Evolutionary conservation across 306 rosid species (phyloP).

Genomic region (Betula pendula): DNA sequence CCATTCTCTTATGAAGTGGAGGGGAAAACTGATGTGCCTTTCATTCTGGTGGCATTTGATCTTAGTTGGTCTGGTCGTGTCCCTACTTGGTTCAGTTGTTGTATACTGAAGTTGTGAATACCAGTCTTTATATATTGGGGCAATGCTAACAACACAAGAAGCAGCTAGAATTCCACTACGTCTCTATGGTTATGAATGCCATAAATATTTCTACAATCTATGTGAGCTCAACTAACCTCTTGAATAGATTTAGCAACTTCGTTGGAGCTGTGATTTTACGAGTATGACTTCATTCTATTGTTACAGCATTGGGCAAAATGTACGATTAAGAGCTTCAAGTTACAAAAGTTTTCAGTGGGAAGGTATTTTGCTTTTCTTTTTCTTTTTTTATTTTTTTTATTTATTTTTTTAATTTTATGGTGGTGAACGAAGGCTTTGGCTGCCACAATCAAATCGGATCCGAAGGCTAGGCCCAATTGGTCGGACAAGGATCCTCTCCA

Average conservation of each 20-base stretch:
- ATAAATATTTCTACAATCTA: neutral
- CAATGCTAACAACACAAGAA: neutral
- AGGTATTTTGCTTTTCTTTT: no score
- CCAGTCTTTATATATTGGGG: neutral
- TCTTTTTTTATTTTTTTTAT: neutral
- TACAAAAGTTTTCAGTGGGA: neutral
- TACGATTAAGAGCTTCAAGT: neutral
- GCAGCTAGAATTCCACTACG: neutral
- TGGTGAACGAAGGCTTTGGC: no score
- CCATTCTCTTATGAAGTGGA: slow-evolving; percentile 13
- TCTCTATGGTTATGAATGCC: neutral
- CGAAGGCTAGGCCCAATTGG: no score
- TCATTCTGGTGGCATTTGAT: neutral
- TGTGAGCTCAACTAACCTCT: neutral
- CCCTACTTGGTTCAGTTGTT: neutral
- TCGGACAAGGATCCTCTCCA: no score
- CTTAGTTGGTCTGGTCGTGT: neutral
- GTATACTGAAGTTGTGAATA: neutral
- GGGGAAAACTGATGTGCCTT: neutral
- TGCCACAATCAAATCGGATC: no score
- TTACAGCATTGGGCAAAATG: neutral
- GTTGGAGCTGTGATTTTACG: neutral
- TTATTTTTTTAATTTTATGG: no score
- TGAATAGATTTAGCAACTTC: neutral
- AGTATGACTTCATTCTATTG: neutral